These are phyloP conservation scores for Cercospora berteroae DNA, from an alignment of 2,329 filamentous ascomycete species.

Conservation along the genomic window DNA sequence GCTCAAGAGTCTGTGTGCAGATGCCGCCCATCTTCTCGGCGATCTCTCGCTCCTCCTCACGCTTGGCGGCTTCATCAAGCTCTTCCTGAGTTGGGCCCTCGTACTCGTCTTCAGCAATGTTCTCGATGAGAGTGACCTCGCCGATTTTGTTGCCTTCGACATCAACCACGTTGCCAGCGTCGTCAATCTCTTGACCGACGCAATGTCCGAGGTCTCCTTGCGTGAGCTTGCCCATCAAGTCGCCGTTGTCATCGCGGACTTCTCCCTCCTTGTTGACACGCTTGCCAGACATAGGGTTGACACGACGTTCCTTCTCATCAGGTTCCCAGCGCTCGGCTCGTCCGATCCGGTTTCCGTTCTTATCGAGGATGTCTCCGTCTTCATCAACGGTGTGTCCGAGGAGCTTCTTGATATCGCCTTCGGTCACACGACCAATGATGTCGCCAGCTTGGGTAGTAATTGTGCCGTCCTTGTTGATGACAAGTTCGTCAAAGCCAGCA, in stretches of 20 bases:
- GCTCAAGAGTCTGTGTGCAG: conserved; percentile 76
- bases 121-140: conserved; percentile 61
- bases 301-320: conserved; percentile 53
- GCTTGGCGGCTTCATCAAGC: conserved; percentile 51
- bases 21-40: conserved; percentile 71
- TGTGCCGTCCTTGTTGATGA: conserved; percentile 58
- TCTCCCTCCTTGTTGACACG: conserved; percentile 55
- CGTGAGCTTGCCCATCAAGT: conserved; percentile 51
- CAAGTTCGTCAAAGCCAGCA: conserved; percentile 57
- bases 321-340: conserved; percentile 55
- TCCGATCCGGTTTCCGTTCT: conserved; percentile 54
- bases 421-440: conserved; percentile 51
- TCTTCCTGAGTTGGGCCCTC: conserved; percentile 56
- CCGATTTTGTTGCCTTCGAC: conserved; percentile 62
- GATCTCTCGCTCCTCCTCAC: conserved; percentile 70
- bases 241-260: conserved; percentile 52
- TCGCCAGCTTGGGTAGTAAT: conserved; percentile 48
- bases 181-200: conserved; percentile 53
- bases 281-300: conserved; percentile 60
- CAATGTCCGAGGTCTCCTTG: conserved; percentile 53
- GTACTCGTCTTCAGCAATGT: conserved; percentile 53
- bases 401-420: conserved; percentile 53
- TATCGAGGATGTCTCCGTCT: conserved; percentile 53
- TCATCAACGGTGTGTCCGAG: conserved; percentile 52
- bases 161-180: conserved; percentile 54